These are phyloP conservation scores for Diaporthe eres DNA, from an alignment of 2,329 filamentous ascomycete genomes.

Conservation along the genomic window DNA sequence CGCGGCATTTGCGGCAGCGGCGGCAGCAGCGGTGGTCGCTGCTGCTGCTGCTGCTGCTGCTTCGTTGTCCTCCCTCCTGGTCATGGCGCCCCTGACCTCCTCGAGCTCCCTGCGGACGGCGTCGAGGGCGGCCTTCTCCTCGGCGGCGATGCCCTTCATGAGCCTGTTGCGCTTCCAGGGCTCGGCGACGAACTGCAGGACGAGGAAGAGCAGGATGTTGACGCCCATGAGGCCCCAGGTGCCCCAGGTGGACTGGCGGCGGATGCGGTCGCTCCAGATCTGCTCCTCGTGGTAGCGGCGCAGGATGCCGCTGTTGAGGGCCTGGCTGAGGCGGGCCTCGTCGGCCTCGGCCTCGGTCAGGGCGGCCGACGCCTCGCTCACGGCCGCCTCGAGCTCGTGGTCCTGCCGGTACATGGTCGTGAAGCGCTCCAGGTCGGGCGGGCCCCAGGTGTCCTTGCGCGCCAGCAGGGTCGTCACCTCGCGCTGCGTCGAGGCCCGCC, in stretches of 20 bases:
- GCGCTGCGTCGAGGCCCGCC: conserved; percentile 89
- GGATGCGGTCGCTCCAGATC: conserved; percentile 98
- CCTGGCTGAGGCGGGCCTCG: conserved; percentile 81
- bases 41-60: conserved; percentile 32
- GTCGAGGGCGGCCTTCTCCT: conserved; percentile 73
- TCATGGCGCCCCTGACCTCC: conserved; percentile 50
- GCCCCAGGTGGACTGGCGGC: conserved; percentile 96
- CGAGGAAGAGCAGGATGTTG: conserved; percentile 89
- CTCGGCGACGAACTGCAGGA: conserved; percentile 91
- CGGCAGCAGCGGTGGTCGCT: conserved; percentile 1
- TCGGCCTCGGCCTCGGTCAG: conserved; percentile 83
- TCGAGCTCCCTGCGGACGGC: conserved; percentile 61
- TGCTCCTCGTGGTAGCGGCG: conserved; percentile 98
- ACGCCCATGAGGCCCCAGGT: conserved; percentile 98
- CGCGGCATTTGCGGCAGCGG: neutral
- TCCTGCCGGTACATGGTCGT: conserved; percentile 92
- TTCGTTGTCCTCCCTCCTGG: conserved; percentile 42
- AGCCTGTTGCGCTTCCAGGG: conserved; percentile 89
- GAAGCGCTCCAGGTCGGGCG: conserved; percentile 91
- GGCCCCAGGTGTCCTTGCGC: conserved; percentile 92
- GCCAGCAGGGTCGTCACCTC: conserved; percentile 96
- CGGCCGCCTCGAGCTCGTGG: conserved; percentile 91
- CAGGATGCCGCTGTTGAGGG: conserved; percentile 86
- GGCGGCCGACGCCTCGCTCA: conserved; percentile 78
- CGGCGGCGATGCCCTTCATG: conserved; percentile 85